Evolutionary conservation across 1,284 basidiomycete species (phyloP), one percentile per base, ranked within the genome.

Genomic region (Vanrija sp.): DNA sequence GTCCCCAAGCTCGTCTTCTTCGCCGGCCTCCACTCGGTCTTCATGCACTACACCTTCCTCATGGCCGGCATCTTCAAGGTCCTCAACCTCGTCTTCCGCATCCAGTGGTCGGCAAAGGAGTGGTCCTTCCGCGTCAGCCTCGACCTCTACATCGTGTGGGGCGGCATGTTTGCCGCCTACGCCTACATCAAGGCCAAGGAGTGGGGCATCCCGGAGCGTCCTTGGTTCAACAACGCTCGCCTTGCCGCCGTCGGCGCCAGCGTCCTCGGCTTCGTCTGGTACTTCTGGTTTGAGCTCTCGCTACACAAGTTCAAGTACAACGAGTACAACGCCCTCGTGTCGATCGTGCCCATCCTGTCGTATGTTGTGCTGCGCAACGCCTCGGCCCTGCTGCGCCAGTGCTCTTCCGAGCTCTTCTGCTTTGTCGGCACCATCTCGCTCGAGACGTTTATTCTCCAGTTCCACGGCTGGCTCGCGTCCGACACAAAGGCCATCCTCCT

Each of bases 381-480:
- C 23, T 89, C 78, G 38, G 77, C 81, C 3, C 74, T 83, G 41
- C 76, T 92, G 47, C 84, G 90, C 19, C 86, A 87, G 1, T 81
- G 79, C 24, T 83, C 83, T 20, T 88, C 85, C 10, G 78, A 78
- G 25, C 75, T 84, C 19, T 93, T 91, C 75, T 84, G 83, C 38
- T 90, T 88, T 72, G 81, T 93, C 52, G 90, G 90, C 41, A 83
- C 80, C 67, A 89, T 87, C 72, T 89, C 87, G 6, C 79, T 92
- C 43, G 89, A 92, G 73, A 86, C 88, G 0, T 92, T 90, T 71
- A 87, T 93, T 67, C 83, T 92, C 60, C 89, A 94, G 70, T 93
- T 86, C 75, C 90, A 94, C 72, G 79, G 90, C 47, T 93, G 89
- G 87, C 80, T 94, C 37, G 89, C 87, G 0, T 87, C 83, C 5